A percentile compares a stretch with the other conserved stretches of the same genome.
Conservation (phyloP, 495 filamentous ascomycete genomes). For the Penicillium atrosanguineum region DNA sequence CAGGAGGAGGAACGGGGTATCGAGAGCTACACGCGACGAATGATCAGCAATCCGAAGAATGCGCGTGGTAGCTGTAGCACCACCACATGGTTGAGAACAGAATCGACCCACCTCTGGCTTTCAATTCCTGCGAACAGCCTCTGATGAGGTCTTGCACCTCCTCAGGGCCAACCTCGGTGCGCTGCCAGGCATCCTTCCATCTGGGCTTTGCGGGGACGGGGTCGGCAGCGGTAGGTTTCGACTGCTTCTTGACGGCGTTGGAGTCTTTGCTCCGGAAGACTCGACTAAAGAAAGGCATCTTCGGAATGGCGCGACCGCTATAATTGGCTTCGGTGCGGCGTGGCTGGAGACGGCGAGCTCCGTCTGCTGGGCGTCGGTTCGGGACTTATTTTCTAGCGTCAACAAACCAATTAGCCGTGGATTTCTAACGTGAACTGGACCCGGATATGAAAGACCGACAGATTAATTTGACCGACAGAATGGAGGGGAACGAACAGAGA, state of each 20-base stretch:
- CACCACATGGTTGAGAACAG: constrained; percentile 24
- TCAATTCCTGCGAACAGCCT: constrained; percentile 86
- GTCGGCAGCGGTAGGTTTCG: constrained; percentile 49
- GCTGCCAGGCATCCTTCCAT: constrained; percentile 88
- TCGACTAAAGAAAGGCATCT: constrained; percentile 67
- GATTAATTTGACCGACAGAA: constrained; percentile 6
- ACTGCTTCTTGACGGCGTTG: constrained; percentile 54
- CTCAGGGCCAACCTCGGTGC: constrained; percentile 81
- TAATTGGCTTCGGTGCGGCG: constrained; percentile 9
- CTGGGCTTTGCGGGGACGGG: constrained; percentile 61
- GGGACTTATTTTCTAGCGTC: constrained; percentile 13
- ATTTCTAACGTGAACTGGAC: constrained; percentile 14
- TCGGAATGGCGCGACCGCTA: constrained; percentile 11
- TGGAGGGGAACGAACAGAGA: constrained; percentile 7
- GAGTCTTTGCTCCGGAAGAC: constrained; percentile 70
- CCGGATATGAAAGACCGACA: constrained; percentile 16
- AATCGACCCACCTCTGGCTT: constrained; percentile 76
- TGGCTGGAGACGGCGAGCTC: not conserved
- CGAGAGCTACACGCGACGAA: constrained; percentile 59
- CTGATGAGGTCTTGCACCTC: constrained; percentile 85
- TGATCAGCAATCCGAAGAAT: constrained; percentile 39
- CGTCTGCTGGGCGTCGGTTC: not conserved
- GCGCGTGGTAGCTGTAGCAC: constrained; percentile 18
- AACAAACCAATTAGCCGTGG: constrained; percentile 14
- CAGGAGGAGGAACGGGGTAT: constrained; percentile 90